Conservation (phyloP, 371 early-diverging fungal species). For the Mortierella sp. region DNA sequence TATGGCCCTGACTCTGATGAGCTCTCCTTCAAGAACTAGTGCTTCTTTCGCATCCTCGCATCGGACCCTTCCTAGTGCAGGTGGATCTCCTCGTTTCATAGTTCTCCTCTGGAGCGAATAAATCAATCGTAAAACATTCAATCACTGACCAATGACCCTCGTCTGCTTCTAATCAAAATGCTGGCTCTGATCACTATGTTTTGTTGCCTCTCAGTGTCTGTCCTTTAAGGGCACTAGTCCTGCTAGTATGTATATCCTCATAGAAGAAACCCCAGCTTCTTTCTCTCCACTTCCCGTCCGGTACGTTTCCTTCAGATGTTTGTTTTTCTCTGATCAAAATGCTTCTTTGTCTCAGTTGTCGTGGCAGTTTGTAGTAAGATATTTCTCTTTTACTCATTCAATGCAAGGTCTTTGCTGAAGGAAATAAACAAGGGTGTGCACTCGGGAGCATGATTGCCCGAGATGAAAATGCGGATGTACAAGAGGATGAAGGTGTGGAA, state of each 20-base stretch:
- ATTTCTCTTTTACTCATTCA: neutral
- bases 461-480: constrained; percentile 11
- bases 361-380: too few species aligned
- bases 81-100: neutral
- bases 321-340: too few species aligned
- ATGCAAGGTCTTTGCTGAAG: neutral
- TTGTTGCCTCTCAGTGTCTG: too few species aligned
- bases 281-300: too few species aligned
- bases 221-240: too few species aligned
- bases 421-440: neutral
- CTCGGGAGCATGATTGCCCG: constrained; percentile 12
- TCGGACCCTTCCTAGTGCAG: neutral
- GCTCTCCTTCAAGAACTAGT: constrained; percentile 28
- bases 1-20: constrained; percentile 25
- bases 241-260: too few species aligned
- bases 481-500: neutral
- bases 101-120: too few species aligned
- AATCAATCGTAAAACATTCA: neutral
- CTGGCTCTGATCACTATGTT: too few species aligned
- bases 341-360: neutral
- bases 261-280: too few species aligned
- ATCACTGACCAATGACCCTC: too few species aligned
- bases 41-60: neutral
- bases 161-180: too few species aligned
- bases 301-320: too few species aligned